Evolutionary conservation across 805 yeast genomes (phyloP), one percentile per base, ranked within the genome.

Genomic region (Cyberlindnera xylosilytica): DNA sequence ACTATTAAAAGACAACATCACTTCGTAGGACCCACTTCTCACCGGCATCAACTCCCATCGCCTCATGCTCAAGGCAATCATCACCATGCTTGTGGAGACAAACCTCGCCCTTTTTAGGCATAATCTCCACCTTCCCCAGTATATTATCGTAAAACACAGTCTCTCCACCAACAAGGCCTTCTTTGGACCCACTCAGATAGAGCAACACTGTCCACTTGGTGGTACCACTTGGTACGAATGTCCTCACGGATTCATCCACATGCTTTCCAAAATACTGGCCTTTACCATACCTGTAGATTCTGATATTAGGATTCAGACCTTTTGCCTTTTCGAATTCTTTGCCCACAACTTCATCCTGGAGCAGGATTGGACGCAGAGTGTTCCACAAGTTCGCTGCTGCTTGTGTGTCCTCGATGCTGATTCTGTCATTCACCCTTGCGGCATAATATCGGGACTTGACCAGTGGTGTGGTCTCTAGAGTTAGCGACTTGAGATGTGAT

Each of bases 11-110:
- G 12, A 72, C 72, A 20, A 79, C 73, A 54, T 79, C 85, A 44
- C 81, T 76, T 56, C 87, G 57, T 9, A 80, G 55, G 0, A 80
- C 78, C 86, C 85, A 80, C 55, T 80, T 80, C 22, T 62, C 74
- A 0, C 85, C 87, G 2, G 50, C 56, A 7, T 49, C 57, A 0
- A 80, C 83, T 36, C 65, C 44, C 45, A 73, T 73, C 3, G 76
- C 84, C 47, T 79, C 84, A 50, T 80, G 87, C 36, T 69, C 56
- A 46, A 80, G 53, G 56, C 86, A 80, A 47, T 79, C 83, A 46
- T 76, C 79, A 0, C 87, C 85, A 55, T 80, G 87, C 49, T 78
- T 78, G 52, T 80, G 87, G 36, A 80, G 58, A 32, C 80, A 62
- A 0, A 81, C 82, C 73, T 73, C 65, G 0, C 85, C 87, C 42